A percentile compares a stretch with the other conserved stretches of the same genome.
Evolutionary conservation across 805 yeast genomes (phyloP).

Genomic region (Cyberlindnera nakhonratchasimensis): DNA sequence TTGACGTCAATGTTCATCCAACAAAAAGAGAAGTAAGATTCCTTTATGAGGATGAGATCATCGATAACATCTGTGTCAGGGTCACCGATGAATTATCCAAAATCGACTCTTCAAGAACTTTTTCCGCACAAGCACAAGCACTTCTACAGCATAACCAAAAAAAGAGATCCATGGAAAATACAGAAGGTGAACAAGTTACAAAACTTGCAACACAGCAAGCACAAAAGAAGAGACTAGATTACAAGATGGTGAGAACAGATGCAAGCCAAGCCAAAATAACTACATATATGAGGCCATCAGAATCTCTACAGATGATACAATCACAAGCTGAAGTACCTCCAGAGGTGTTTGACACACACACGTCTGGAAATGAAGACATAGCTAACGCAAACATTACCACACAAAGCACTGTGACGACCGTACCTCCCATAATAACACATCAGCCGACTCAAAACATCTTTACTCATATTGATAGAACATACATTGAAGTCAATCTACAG

Average conservation of each 20-base stretch:
- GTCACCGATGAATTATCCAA: slow-evolving; percentile 50
- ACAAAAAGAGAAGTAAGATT: slow-evolving; percentile 91
- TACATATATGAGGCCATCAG: slow-evolving; percentile 23
- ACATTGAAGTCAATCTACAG: slow-evolving; percentile 46
- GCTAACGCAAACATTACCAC: neutral
- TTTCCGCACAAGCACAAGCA: slow-evolving; percentile 66
- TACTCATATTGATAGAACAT: slow-evolving; percentile 19
- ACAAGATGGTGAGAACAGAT: slow-evolving; percentile 70
- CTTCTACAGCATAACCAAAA: slow-evolving; percentile 36
- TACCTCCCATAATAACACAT: neutral
- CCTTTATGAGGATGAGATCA: slow-evolving; percentile 80
- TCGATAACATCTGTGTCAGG: slow-evolving; percentile 49
- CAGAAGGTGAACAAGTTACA: slow-evolving; percentile 1
- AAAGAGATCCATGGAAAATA: slow-evolving; percentile 18
- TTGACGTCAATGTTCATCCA: slow-evolving; percentile 95
- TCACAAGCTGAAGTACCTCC: neutral
- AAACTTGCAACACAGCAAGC: slow-evolving; percentile 4
- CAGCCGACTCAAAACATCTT: neutral
- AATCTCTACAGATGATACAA: neutral
- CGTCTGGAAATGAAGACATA: neutral
- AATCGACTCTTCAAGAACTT: slow-evolving; percentile 66
- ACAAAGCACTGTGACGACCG: neutral
- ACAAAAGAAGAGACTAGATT: slow-evolving; percentile 45
- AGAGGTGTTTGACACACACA: neutral
- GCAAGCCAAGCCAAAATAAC: slow-evolving; percentile 56